phyloP scores from a whole-genome alignment of 495 filamentous ascomycete species.

The Durotheca rogersii region DNA sequence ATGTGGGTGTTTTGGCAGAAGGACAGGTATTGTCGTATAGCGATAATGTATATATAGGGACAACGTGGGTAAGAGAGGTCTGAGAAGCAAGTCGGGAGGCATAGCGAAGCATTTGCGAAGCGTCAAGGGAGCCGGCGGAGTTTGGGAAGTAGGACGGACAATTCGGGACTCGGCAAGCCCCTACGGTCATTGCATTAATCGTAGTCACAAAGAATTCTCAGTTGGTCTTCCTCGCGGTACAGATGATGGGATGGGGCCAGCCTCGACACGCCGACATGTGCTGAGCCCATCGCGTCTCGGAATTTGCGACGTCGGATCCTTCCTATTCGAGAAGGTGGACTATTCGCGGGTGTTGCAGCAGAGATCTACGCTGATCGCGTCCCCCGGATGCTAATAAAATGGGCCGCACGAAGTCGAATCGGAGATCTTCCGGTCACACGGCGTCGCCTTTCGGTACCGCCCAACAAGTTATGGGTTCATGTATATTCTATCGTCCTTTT shows the following conservation, averaged over 20 bases:
- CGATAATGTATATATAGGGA: constrained; percentile 26
- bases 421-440: constrained; percentile 15
- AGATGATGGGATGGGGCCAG: too few species aligned
- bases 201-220: constrained; percentile 20
- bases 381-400: constrained; percentile 3
- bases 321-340: constrained; percentile 13
- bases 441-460: too few species aligned
- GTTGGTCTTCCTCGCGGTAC: too few species aligned
- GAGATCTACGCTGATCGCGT: not conserved
- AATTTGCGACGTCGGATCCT: not conserved
- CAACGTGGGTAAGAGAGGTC: constrained; percentile 15
- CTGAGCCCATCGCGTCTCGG: too few species aligned
- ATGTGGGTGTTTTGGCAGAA: too few species aligned
- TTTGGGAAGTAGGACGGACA: constrained; percentile 2
- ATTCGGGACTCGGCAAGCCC: constrained; percentile 4
- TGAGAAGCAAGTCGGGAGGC: constrained; percentile 20
- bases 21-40: constrained; percentile 1
- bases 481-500: too few species aligned
- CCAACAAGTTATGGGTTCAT: too few species aligned
- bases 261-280: too few species aligned
- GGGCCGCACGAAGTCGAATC: constrained; percentile 7
- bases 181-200: constrained; percentile 20
- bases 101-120: constrained; percentile 26
- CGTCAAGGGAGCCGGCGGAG: not conserved
- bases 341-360: too few species aligned